Conservation (phyloP, 2,329 filamentous ascomycete species). For the Fusarium abutilonis region DNA sequence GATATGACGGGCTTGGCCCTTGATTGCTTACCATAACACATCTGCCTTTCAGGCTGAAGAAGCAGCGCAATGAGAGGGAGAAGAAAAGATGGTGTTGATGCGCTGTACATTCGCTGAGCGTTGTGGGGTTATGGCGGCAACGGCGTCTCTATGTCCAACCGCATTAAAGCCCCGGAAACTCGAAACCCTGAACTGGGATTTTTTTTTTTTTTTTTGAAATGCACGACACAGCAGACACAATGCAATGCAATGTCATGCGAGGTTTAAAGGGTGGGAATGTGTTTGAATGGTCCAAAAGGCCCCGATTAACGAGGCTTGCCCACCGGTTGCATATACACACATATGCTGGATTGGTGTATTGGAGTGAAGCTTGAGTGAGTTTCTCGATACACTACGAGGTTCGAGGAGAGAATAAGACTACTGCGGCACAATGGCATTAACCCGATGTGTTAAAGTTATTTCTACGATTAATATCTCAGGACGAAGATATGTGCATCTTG, state of each 20-base stretch:
- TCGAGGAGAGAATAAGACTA: conserved; percentile 26
- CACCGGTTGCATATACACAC: conserved; percentile 31
- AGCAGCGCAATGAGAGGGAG: conserved; percentile 6
- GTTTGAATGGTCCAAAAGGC: conserved; percentile 33
- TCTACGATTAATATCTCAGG: conserved; percentile 30
- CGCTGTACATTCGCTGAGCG: conserved; percentile 58
- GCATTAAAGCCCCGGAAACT: conserved; percentile 45
- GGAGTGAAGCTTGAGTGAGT: conserved; percentile 7
- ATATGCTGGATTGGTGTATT: not conserved
- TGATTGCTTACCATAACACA: conserved; percentile 9
- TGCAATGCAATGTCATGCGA: conserved; percentile 24
- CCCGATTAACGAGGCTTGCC: conserved; percentile 38
- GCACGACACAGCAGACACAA: conserved; percentile 35
- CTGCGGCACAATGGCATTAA: not conserved
- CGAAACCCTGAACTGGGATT: conserved; percentile 15
- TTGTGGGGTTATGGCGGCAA: conserved; percentile 53
- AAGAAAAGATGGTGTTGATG: conserved; percentile 50
- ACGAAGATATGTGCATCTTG: conserved; percentile 22
- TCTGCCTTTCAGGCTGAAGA: conserved; percentile 24
- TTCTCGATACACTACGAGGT: not conserved
- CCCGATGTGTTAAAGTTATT: not conserved
- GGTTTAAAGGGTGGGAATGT: conserved; percentile 21
- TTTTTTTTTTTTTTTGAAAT: conserved; percentile 17
- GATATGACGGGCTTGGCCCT: not conserved
- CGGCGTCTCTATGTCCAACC: conserved; percentile 62